Base-by-base conservation (phyloP, 495 filamentous ascomycete species). In the Paragyromitra xinjiangensis region DNA sequence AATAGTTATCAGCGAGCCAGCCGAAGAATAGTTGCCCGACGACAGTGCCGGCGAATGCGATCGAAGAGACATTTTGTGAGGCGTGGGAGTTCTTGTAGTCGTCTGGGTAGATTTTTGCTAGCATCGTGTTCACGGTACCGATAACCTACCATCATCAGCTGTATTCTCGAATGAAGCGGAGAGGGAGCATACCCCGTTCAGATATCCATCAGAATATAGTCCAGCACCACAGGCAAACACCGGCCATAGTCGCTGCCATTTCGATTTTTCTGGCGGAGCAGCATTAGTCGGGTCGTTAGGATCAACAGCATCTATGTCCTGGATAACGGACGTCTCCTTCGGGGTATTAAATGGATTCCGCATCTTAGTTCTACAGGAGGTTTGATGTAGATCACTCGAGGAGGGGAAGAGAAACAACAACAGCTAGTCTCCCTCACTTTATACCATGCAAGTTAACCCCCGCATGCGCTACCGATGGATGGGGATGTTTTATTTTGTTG, bases 31-130 rank as follows among this genome's bases (percentile, higher is more conserved):
- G 85, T 86, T 93, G 91, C 0, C 94, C 94, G 8, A 97, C 84
- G 8, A 98, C 93, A 0, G 93, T 97, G 14, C 94, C 94, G 0
- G 91, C 94, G 78, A 98, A 98, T 11, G 93, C 91, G 77, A 97
- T 94, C 62, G 74, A 78, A 4, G 65, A 61, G 22, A 66, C 53
- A 14, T 78, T 67, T 75, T 94, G 86, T 63, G 88, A 88, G 8
- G 94, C 91, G 1, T 85, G 83, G 1, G 93, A 94, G 19, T 85
- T 83, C 37, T 78, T 87, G 84, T 72, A 77, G 0, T 78, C 77
- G 3, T n/a, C 7, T 6, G 66, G 24, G 61, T 78, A 72, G 93
- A 97, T 50, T 5, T 9, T 58, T 11, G 69, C 64, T 12, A 77
- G 29, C 50, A 77, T 66, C 24, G 74, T 77, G 51, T 77, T 77